Evolutionary conservation across 192 early-diverging fungal genomes (phyloP).

Genomic region (Pilobolus umbonatus): DNA sequence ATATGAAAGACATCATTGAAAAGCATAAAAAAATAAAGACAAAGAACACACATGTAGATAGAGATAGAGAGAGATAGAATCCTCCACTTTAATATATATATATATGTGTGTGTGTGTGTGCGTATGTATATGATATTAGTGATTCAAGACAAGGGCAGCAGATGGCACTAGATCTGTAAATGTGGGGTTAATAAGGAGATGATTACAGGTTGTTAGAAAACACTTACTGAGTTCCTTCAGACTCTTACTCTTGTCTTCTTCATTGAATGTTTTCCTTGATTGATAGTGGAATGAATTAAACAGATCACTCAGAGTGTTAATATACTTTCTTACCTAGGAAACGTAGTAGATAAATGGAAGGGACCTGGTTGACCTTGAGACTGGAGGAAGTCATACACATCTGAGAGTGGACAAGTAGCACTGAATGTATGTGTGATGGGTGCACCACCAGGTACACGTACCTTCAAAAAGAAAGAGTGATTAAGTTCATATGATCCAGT

Average conservation of each 20-base stretch:
- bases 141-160: slow-evolving; percentile 17
- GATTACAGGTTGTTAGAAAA: neutral
- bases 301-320: neutral
- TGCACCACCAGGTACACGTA: slow-evolving; percentile 49
- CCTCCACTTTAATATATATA: no score
- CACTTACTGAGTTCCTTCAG: slow-evolving; percentile 57
- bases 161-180: slow-evolving; percentile 21
- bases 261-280: slow-evolving; percentile 56
- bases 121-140: no score
- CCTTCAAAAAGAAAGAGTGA: no score
- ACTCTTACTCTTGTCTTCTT: slow-evolving; percentile 51
- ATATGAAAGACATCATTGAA: no score
- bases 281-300: neutral
- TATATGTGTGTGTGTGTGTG: no score
- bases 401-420: slow-evolving; percentile 51
- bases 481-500: neutral
- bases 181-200: neutral
- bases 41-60: no score
- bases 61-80: no score
- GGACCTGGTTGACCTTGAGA: slow-evolving; percentile 29
- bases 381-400: slow-evolving; percentile 57
- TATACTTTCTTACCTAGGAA: slow-evolving; percentile 50
- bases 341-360: slow-evolving; percentile 67
- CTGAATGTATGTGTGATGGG: slow-evolving; percentile 60
- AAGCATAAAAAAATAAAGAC: no score